Evolutionary conservation across 148 eudicot species (phyloP).

Genomic region (Rhododendron kiyosumense): DNA sequence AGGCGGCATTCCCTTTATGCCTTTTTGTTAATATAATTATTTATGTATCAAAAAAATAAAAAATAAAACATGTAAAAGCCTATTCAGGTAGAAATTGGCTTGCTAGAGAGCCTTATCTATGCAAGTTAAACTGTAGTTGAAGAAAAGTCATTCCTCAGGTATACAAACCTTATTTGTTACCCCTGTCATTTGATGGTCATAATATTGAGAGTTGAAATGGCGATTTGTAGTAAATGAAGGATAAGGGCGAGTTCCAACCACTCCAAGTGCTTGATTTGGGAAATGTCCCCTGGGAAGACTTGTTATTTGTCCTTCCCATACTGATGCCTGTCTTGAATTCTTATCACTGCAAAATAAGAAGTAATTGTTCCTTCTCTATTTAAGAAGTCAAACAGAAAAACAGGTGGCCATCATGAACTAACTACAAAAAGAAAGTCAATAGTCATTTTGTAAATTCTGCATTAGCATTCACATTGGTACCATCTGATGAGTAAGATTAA

Average conservation of each 20-base stretch:
- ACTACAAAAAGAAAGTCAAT: neutral
- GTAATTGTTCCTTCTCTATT: neutral
- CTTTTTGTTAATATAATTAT: too few relatives aligned
- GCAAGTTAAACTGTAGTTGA: neutral
- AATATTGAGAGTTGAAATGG: conserved; percentile 24
- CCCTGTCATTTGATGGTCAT: conserved; percentile 14
- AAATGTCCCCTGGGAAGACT: conserved; percentile 11
- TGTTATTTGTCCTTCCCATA: conserved; percentile 10
- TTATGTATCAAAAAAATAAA: too few relatives aligned
- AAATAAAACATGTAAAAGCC: neutral
- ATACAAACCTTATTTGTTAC: conserved; percentile 19
- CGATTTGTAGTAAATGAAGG: conserved; percentile 15
- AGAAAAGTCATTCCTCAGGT: neutral
- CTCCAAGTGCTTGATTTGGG: conserved; percentile 14
- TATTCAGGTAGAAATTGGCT: neutral
- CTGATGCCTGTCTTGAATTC: conserved; percentile 11
- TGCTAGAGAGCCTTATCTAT: neutral
- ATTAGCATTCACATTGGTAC: neutral
- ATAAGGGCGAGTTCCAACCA: conserved; percentile 11
- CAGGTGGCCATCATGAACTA: neutral
- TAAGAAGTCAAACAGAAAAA: neutral
- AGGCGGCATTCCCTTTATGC: too few relatives aligned
- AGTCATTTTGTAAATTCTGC: neutral
- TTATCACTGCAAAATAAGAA: conserved; percentile 28
- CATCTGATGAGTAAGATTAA: neutral